A percentile compares a stretch with the other conserved stretches of the same genome.
phyloP scores from a whole-genome alignment of 78 protist species.

The Polysphondylium violaceum region DNA sequence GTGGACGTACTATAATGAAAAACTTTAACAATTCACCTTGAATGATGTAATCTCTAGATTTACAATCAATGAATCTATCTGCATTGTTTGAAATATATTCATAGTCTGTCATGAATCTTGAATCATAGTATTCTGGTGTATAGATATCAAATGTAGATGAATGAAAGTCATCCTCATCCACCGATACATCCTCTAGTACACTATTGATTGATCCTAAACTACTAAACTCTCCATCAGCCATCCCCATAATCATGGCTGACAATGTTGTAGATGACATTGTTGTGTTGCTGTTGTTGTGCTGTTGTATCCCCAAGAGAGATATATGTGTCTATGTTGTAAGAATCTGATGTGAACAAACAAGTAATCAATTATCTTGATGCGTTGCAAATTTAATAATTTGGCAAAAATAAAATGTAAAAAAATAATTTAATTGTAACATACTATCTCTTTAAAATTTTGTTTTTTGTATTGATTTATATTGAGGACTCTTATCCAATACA shows the following conservation, averaged over 20 bases:
- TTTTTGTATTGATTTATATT: too few species aligned
- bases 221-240: slow-evolving; percentile 15
- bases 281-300: too few species aligned
- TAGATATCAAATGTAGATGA: slow-evolving; percentile 28
- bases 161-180: slow-evolving; percentile 68
- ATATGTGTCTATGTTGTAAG: too few species aligned
- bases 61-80: slow-evolving; percentile 22
- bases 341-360: too few species aligned
- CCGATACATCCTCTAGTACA: slow-evolving; percentile 50
- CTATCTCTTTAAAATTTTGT: too few species aligned
- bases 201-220: not conserved
- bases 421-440: too few species aligned
- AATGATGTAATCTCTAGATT: slow-evolving; percentile 38
- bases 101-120: slow-evolving; percentile 11
- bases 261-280: slow-evolving; percentile 40
- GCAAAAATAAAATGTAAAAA: too few species aligned
- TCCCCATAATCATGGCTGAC: slow-evolving; percentile 36
- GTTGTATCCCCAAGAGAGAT: too few species aligned
- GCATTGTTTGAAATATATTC: slow-evolving; percentile 52
- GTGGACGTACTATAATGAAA: slow-evolving; percentile 56
- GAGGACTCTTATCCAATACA: too few species aligned
- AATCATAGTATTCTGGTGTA: slow-evolving; percentile 44
- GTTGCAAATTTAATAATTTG: too few species aligned
- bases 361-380: too few species aligned
- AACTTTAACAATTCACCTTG: slow-evolving; percentile 70